A percentile compares a stretch with the other conserved stretches of the same genome.
These are phyloP conservation scores for Cytospora mali DNA, from an alignment of 2,329 filamentous ascomycete species.

Conservation along the genomic window DNA sequence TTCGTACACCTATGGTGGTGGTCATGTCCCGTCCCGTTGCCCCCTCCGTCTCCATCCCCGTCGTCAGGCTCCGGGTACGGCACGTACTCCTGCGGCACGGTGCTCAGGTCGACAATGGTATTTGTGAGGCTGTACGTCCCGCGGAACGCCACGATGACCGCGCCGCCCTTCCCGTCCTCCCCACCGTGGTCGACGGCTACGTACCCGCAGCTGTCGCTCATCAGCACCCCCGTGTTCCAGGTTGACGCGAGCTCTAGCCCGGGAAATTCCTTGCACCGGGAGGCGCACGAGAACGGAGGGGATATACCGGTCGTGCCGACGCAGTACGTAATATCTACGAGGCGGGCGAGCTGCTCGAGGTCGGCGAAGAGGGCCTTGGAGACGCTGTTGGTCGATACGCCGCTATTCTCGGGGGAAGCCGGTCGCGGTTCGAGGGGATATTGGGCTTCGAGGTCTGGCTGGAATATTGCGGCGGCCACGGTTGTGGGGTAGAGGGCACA, in stretches of 20 bases:
- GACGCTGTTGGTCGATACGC: constrained; percentile 39
- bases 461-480: constrained; percentile 14
- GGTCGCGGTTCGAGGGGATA: constrained; percentile 9
- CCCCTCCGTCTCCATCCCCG: constrained; percentile 31
- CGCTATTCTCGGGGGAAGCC: constrained; percentile 16
- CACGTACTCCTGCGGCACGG: constrained; percentile 84
- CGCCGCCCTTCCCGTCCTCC: constrained; percentile 32
- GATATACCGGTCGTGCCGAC: constrained; percentile 81
- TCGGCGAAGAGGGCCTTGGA: constrained; percentile 71
- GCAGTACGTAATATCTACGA: constrained; percentile 95
- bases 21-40: constrained; percentile 10
- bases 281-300: constrained; percentile 82
- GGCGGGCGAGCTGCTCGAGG: constrained; percentile 83
- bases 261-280: constrained; percentile 82
- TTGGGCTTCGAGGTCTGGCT: constrained; percentile 4
- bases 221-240: constrained; percentile 70
- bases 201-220: constrained; percentile 69
- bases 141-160: constrained; percentile 84
- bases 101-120: constrained; percentile 86
- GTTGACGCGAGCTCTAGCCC: constrained; percentile 77
- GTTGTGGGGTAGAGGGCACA: neutral
- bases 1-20: constrained; percentile 66
- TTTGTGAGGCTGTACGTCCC: constrained; percentile 95
- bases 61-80: constrained; percentile 72
- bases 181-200: constrained; percentile 77